Evolutionary conservation across 345 rosid genomes (phyloP).

Genomic region (Anacardium occidentale): DNA sequence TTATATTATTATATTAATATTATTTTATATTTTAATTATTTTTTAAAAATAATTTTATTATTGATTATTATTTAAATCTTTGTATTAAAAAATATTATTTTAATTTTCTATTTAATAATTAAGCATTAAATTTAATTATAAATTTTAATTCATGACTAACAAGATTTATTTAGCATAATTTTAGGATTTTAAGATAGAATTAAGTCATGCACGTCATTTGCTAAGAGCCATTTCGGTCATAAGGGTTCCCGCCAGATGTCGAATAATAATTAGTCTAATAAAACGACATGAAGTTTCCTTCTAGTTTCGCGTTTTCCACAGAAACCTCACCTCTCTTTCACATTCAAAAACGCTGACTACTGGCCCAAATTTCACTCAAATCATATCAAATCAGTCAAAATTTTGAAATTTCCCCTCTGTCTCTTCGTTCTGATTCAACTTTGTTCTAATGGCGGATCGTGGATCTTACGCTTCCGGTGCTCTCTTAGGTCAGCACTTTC

Average conservation of each 20-base stretch:
- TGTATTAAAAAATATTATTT: too few relatives aligned
- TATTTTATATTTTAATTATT: too few relatives aligned
- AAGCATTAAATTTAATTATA: too few relatives aligned
- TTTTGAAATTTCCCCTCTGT: not conserved
- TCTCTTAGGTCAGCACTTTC: not conserved
- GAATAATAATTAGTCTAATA: not conserved
- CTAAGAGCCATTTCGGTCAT: not conserved
- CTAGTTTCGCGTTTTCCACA: not conserved
- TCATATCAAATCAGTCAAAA: too few relatives aligned
- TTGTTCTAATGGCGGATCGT: not conserved
- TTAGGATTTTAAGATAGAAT: too few relatives aligned
- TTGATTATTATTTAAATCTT: too few relatives aligned
- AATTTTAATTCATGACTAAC: too few relatives aligned
- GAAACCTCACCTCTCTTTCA: not conserved
- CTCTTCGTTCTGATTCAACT: not conserved
- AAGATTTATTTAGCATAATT: too few relatives aligned
- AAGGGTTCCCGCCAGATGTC: not conserved
- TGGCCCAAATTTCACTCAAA: not conserved
- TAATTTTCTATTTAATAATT: too few relatives aligned
- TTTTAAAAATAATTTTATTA: too few relatives aligned
- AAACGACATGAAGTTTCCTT: not conserved
- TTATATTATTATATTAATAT: too few relatives aligned
- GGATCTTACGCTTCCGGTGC: not conserved
- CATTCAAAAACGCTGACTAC: not conserved
- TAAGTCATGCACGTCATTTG: too few relatives aligned